Evolutionary conservation across 2,329 filamentous ascomycete genomes (phyloP), one percentile per base, ranked within the genome.

Genomic region (Myriangium duriaei): DNA sequence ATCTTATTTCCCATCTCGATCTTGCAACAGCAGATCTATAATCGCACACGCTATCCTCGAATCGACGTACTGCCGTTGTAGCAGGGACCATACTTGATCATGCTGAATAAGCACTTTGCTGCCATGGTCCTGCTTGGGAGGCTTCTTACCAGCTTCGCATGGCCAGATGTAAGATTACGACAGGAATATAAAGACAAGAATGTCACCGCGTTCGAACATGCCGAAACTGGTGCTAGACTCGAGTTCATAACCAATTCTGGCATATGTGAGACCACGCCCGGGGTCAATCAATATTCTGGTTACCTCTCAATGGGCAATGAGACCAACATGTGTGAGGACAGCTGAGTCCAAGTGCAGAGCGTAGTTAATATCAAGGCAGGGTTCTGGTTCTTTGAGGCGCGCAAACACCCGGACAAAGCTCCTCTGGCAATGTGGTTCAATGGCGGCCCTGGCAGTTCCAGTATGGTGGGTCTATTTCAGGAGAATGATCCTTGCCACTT

Each of bases 401-500:
- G 68, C 5, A 60, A 68, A 34, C 58, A 64, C 46, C 60, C 70
- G 1, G 41, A 45, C 4, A 60, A 64, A 11, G 53, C 61, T 65
- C 63, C 65, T 5, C 53, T 75, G 24, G 67, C 72, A 2, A 68
- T 79, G 46, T 79, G 71, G 70, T 61, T 80, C 44, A 78, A 77
- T 53, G 75, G 76, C 38, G 75, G 76, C 2, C 75, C 76, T 2
- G 76, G 76, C 4, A 65, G 66, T 30, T 76, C 71, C 47, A 77
- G 73, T 32, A 67, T 79, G 61, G 63, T 72, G 40, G 74, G 74
- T 15, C 63, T 79, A 47, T 78, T 79, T 45, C 60, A 60, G 4
- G 74, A 74, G 47, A 64, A 68, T 42, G 74, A 74, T 3, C 59
- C 63, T 4, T 67, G 62, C 36, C 52, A 52, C 19, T 57, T 62